Evolutionary conservation across 441 rosid species (phyloP), one percentile per base, ranked within the genome.

Genomic region (Omphalea diandra): DNA sequence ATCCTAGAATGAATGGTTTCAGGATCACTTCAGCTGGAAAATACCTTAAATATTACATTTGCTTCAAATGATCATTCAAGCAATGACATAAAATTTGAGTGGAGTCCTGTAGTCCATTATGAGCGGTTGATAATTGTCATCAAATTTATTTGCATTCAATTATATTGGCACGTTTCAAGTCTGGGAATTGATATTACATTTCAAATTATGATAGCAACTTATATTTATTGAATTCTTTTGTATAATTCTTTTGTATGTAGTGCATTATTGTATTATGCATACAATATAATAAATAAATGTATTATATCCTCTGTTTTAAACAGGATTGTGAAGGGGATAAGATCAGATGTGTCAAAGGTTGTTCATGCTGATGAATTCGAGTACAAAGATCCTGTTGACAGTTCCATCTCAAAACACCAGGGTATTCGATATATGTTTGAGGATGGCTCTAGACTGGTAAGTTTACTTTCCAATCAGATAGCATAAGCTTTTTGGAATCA

Each of bases 361-460:
- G 83, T 81, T 68, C 58, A 80, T 80, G 98, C 87, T 9, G 98
- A 93, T 80, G 98, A 93, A 74, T 95, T 95, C 72, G 98, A 95
- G 78, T 95, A 93, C 88, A 89, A 88, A 75, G 99, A 95, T 75
- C 98, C 97, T 62, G 97, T 93, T 52, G 99, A 95, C 79, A 95
- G 91, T 67, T 95, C 99, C 59, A 73, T 95, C 79, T 90, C 99
- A 9, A 86, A 85, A 81, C 97, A 90, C 81, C 98, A 93, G 82
- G 98, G 99, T 27, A 85, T 95, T 60, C 92, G 98, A 46, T 95
- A 89, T 79, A 74, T 95, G 82, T 95, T 95, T 43, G 95, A 84
- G 81, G 99, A 95, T 70, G 99, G 99, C 63, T 90, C 98, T 0
- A 85, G 97, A 73, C 83, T 95, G 85, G 99, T 93, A 83, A 86